Base-by-base conservation (phyloP, 2,329 filamentous ascomycete genomes). In the Monilinia vaccinii-corymbosi region DNA sequence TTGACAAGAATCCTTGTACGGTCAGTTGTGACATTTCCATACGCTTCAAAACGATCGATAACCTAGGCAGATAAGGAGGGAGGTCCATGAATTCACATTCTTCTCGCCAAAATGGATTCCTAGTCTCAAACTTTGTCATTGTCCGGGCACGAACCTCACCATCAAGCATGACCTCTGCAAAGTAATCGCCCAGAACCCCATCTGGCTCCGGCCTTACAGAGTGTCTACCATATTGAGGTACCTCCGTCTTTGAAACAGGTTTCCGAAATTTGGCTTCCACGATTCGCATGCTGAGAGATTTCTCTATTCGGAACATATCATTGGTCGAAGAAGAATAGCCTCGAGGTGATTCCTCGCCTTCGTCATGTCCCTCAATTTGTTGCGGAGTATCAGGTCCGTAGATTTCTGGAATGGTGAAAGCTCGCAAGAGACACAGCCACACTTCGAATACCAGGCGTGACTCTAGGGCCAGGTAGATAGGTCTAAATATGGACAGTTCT, bases 391-490 rank as follows among this genome's bases (percentile, higher is more conserved):
- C 63, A 16, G 68, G 68, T 1, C 71, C 89, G 71, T 96, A 97
- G 14, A 97, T 79, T 68, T 97, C 91, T 0, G 94, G 93, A 49
- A 96, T 86, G 0, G 93, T 91, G 72, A 97, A 97, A 0, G 93
- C 91, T 63, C 93, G 84, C 34, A 99, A 74, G 11, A 99, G 77
- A 8, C 96, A 92, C 69, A 96, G 93, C 94, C 94, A 99, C 14
- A 97, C 94, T 72, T 99, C 94, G 68, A 95, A 96, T n/a, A 96
- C 79, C 8, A 96, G 85, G 46, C 92, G 83, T 31, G 84, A 92
- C 67, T 97, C 93, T 48, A 97, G 75, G 4, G 90, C 88, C 38
- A 99, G 78, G 71, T 96, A 97, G 40, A 97, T 86, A 0, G 94
- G 93, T n/a, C 89, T 85, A 61, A 91, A 86, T 32, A 93, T 82